Evolutionary conservation across 2,329 filamentous ascomycete genomes (phyloP).

Genomic region (Juglanconis juglandina): DNA sequence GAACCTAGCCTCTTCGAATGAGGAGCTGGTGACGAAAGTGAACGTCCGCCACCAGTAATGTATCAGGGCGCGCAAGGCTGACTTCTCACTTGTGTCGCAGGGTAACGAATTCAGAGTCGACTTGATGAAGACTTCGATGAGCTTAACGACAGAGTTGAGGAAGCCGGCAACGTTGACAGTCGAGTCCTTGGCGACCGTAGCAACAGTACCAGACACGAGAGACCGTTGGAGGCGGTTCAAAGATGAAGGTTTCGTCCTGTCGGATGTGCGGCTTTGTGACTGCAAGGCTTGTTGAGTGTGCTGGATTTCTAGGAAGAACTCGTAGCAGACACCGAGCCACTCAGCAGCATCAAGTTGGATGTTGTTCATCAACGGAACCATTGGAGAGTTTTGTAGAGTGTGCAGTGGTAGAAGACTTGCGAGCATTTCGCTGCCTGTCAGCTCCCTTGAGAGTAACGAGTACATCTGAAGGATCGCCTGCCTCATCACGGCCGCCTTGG

Average conservation of each 20-base stretch:
- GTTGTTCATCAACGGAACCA: conserved; percentile 44
- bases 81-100: conserved; percentile 28
- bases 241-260: conserved; percentile 46
- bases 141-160: conserved; percentile 39
- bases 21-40: conserved; percentile 37
- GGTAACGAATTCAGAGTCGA: conserved; percentile 17
- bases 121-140: conserved; percentile 42
- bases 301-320: conserved; percentile 45
- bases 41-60: conserved; percentile 56
- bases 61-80: conserved; percentile 38
- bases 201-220: conserved; percentile 49
- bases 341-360: conserved; percentile 32
- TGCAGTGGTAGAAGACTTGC: conserved; percentile 49
- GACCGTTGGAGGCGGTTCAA: conserved; percentile 62
- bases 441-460: conserved; percentile 17
- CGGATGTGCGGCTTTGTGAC: conserved; percentile 38
- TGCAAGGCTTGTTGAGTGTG: conserved; percentile 40
- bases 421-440: conserved; percentile 9
- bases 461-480: conserved; percentile 32
- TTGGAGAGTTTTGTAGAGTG: conserved; percentile 54
- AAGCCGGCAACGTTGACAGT: conserved; percentile 54
- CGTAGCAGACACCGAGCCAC: conserved; percentile 53
- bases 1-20: conserved; percentile 62
- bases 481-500: conserved; percentile 30
- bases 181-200: conserved; percentile 57